Percentiles rank a stretch among this genome's conserved stretches.
These are phyloP conservation scores for Cardamine resedifolia DNA, from an alignment of 345 rosid genomes.

Conservation along the genomic window DNA sequence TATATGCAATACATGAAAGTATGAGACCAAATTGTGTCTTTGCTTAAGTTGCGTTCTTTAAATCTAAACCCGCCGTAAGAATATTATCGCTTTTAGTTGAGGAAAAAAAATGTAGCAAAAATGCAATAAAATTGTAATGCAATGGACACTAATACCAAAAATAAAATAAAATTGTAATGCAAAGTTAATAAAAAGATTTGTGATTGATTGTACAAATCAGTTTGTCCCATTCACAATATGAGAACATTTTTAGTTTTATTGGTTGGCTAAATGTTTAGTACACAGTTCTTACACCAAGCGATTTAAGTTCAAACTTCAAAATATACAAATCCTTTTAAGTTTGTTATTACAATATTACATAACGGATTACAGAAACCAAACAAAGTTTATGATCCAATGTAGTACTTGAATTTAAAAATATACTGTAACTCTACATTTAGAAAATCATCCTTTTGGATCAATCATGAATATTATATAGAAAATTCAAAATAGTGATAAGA, in stretches of 20 bases:
- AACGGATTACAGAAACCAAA: slow-evolving; percentile 5
- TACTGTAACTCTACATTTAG: not conserved
- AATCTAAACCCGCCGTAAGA: not conserved
- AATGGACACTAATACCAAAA: not conserved
- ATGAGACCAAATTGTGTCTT: not conserved
- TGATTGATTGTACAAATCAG: not conserved
- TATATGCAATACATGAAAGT: slow-evolving; percentile 5
- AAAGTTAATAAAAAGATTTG: not conserved
- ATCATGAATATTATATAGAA: not conserved
- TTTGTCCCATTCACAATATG: not conserved
- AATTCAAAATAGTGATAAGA: no score
- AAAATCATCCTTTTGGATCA: not conserved
- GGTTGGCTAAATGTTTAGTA: not conserved
- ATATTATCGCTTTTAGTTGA: not conserved
- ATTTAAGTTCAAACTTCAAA: slow-evolving; percentile 15
- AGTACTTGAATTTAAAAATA: not conserved
- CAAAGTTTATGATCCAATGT: not conserved
- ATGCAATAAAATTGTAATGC: not conserved
- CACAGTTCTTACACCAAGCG: not conserved
- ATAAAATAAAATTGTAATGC: not conserved
- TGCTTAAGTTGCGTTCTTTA: not conserved
- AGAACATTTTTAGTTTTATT: not conserved
- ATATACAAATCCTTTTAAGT: not conserved
- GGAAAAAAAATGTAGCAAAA: not conserved
- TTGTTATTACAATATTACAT: not conserved